These are phyloP conservation scores for Epichloe baconii DNA, from an alignment of 2,329 filamentous ascomycete species.

Conservation along the genomic window DNA sequence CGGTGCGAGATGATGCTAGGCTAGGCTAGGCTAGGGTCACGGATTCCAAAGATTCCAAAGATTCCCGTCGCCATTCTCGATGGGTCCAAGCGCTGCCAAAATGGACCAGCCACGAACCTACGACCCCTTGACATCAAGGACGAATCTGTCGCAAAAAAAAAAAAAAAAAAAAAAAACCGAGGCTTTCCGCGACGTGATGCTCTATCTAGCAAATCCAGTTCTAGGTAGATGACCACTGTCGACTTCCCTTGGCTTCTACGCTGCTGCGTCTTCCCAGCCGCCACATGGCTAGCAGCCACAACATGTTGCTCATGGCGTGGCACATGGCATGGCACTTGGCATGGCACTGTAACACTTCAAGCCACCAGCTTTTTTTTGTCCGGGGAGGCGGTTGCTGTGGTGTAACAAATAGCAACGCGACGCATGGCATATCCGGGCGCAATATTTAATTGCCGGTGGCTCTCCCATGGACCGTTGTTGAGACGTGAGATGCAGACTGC, in stretches of 20 bases:
- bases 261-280: neutral
- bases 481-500: slow-evolving; percentile 1
- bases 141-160: neutral
- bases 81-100: neutral
- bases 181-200: neutral
- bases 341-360: neutral
- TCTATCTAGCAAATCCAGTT: no score
- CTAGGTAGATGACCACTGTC: neutral
- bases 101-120: neutral
- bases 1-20: no score
- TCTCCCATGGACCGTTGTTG: neutral
- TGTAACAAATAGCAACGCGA: neutral
- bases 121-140: neutral
- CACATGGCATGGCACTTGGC: no score
- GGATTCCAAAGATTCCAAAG: neutral
- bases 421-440: no score
- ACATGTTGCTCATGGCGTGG: neutral
- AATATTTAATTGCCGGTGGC: neutral
- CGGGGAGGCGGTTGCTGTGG: neutral
- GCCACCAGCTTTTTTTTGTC: neutral
- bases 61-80: neutral
- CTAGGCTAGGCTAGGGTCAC: neutral
- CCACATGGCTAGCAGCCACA: neutral
- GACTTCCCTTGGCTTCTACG: neutral
- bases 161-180: neutral